These are phyloP conservation scores for Myrica gale DNA, from an alignment of 306 rosid genomes.

Conservation along the genomic window DNA sequence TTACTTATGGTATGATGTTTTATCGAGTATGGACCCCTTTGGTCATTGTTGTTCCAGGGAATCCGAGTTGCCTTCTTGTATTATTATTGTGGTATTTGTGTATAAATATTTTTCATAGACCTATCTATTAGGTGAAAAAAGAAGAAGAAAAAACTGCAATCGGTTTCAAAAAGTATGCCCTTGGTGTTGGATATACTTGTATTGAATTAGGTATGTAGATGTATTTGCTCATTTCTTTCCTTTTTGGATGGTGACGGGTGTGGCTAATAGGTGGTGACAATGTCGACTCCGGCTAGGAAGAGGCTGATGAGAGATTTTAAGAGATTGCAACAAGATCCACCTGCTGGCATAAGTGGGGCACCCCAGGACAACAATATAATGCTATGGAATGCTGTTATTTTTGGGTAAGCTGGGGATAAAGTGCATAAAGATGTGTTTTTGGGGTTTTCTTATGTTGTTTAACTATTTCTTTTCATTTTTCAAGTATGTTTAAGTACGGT, in stretches of 20 bases:
- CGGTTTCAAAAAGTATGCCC: background rate
- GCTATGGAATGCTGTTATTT: constrained; percentile 99
- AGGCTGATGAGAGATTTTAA: constrained; percentile 96
- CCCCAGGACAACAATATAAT: constrained; percentile 96
- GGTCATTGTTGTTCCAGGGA: background rate
- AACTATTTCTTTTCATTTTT: constrained; percentile 26
- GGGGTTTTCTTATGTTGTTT: constrained; percentile 12
- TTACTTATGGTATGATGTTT: background rate
- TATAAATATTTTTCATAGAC: background rate
- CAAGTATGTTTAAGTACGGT: constrained; percentile 36
- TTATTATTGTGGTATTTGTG: background rate
- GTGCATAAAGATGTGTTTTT: constrained; percentile 19
- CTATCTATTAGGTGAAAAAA: background rate
- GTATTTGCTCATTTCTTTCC: background rate
- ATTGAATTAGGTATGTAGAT: background rate
- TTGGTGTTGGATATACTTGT: background rate
- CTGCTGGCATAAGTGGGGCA: constrained; percentile 98
- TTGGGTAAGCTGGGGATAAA: constrained; percentile 65
- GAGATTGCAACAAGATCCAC: constrained; percentile 98
- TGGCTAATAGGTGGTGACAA: constrained; percentile 50
- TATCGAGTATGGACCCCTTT: background rate
- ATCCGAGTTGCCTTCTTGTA: constrained; percentile 7
- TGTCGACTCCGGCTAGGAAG: constrained; percentile 96
- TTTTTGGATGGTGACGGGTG: constrained; percentile 8
- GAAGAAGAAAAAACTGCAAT: background rate